Conservation (phyloP, 495 filamentous ascomycete genomes). For the Penicillium taxi region DNA sequence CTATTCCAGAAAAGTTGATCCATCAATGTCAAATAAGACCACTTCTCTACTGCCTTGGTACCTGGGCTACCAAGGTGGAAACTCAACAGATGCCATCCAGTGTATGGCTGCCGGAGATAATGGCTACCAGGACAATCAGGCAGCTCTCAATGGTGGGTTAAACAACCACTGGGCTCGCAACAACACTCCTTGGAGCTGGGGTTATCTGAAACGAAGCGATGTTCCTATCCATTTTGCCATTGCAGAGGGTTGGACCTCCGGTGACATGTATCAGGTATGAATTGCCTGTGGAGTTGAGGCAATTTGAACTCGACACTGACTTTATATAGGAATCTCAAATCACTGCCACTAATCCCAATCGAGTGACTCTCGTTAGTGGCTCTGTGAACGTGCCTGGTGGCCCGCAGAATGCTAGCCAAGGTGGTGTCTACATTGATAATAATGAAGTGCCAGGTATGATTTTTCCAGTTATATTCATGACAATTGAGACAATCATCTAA, state of each 20-base stretch:
- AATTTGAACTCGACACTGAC: slow-evolving; percentile 1
- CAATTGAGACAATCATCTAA: not conserved
- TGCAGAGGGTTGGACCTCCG: slow-evolving; percentile 47
- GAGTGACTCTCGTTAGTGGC: slow-evolving; percentile 47
- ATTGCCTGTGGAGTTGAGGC: not conserved
- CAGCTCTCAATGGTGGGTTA: slow-evolving; percentile 39
- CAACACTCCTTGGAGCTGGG: slow-evolving; percentile 49
- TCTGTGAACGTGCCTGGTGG: slow-evolving; percentile 46
- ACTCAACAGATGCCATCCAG: slow-evolving; percentile 43
- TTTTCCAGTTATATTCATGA: not conserved
- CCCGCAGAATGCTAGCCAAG: slow-evolving; percentile 35
- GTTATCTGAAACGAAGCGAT: slow-evolving; percentile 40
- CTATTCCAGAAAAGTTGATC: slow-evolving; percentile 13
- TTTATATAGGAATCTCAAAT: slow-evolving; percentile 39
- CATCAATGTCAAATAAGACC: slow-evolving; percentile 13
- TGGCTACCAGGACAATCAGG: slow-evolving; percentile 44
- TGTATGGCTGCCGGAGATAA: slow-evolving; percentile 47
- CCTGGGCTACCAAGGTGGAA: slow-evolving; percentile 42
- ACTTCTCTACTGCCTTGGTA: slow-evolving; percentile 46
- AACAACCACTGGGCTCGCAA: slow-evolving; percentile 47
- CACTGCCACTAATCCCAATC: slow-evolving; percentile 48
- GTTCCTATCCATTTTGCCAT: slow-evolving; percentile 48
- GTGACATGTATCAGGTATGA: slow-evolving; percentile 48
- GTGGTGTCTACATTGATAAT: slow-evolving; percentile 49
- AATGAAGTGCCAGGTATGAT: slow-evolving; percentile 42